These are phyloP conservation scores for Phytopythium cucurbitacearum DNA, from an alignment of 352 stramenopile species.

Conservation along the genomic window DNA sequence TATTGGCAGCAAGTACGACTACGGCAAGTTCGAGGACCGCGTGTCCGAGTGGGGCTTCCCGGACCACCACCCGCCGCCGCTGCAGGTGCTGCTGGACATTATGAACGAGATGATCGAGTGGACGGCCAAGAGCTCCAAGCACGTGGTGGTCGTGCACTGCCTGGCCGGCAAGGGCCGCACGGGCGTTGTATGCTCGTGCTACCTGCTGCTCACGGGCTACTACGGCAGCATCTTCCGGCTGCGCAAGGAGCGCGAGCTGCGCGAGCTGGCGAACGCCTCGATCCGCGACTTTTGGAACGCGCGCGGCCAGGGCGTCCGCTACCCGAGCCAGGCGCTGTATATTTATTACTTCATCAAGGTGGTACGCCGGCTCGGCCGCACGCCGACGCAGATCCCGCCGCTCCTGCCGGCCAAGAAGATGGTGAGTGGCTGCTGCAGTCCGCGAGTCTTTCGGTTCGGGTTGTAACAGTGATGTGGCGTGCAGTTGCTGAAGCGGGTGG, in stretches of 20 bases:
- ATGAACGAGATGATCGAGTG: conserved; percentile 85
- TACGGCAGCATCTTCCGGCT: conserved; percentile 72
- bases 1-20: conserved; percentile 51
- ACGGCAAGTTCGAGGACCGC: conserved; percentile 61
- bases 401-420: conserved; percentile 56
- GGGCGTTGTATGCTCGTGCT: conserved; percentile 81
- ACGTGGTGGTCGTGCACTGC: conserved; percentile 81
- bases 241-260: conserved; percentile 56
- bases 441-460: not conserved
- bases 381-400: conserved; percentile 51
- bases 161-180: conserved; percentile 77
- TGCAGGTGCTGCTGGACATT: conserved; percentile 77
- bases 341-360: conserved; percentile 88
- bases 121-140: conserved; percentile 51
- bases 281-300: conserved; percentile 77
- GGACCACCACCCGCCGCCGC: conserved; percentile 73
- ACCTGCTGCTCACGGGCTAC: conserved; percentile 66
- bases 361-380: conserved; percentile 36
- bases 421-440: conserved; percentile 8
- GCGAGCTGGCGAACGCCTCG: conserved; percentile 55
- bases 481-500: conserved; percentile 42
- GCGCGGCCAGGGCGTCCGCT: conserved; percentile 75
- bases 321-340: conserved; percentile 79
- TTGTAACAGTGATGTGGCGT: conserved; percentile 1
- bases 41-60: conserved; percentile 78